Evolutionary conservation across 108 stramenopile genomes (phyloP), one percentile per base, ranked within the genome.

Genomic region (Stephanodiscus triporus): DNA sequence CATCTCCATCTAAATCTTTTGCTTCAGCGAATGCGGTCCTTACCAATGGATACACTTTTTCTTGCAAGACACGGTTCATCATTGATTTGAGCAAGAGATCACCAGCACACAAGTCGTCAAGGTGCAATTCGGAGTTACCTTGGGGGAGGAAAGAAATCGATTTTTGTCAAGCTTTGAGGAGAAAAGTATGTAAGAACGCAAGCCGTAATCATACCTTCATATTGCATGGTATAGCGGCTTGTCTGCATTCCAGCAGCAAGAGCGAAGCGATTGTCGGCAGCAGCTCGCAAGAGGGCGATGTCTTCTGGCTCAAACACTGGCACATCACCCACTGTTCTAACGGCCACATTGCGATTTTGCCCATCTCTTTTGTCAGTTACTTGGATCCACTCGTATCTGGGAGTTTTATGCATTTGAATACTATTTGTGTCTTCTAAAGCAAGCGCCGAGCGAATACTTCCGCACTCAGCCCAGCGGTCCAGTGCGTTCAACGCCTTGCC

Each of bases 41-140:
- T 29, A 91, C 73, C 26, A 85, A 45, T 22, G 90, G 87, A 71
- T 91, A 91, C 1, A 88, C 73, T 72, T 75, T 76, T 4, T 51
- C 56, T 63, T 59, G 71, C 38, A 87, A 63, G n/a, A 79, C 63
- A 11, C 38, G 66, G 50, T 79, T 66, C 30, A 79, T 68, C 55
- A 61, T 73, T 42, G 42, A 61, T 59, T 72, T 79, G 40, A 79
- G 50, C 10, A 55, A 30, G 26, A 66, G 78, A 32, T 79, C 72
- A 20, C 20, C 59, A 26, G 61, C 66, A 58, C 78, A 79, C 10
- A 79, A 60, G 29, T 79, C 78, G 30, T 79, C 78, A 7, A 79
- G 66, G 19, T 79, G 78, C 16, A 79, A 66, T 42, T 79, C 78
- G 11, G 70, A 68, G 48, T 79, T 79, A 17, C 73, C 68, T 70